phyloP scores from a whole-genome alignment of 805 yeast genomes.

The Candida anglica region DNA sequence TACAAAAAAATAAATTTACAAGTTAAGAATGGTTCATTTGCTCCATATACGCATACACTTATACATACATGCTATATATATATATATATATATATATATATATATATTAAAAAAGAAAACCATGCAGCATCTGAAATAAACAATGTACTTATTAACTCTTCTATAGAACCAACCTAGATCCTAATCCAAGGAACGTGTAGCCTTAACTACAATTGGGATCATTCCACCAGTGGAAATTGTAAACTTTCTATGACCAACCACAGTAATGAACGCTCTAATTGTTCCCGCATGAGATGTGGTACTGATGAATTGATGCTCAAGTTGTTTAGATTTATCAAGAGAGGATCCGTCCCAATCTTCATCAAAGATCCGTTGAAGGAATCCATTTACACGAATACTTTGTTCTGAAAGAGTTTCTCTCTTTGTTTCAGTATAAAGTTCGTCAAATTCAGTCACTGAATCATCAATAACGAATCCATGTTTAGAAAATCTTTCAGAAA shows the following conservation, averaged over 20 bases:
- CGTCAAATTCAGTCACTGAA: slow-evolving; percentile 45
- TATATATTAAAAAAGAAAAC: no score
- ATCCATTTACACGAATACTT: slow-evolving; percentile 29
- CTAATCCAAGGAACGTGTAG: no score
- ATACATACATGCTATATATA: no score
- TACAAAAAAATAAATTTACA: background rate
- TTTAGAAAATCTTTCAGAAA: slow-evolving; percentile 36
- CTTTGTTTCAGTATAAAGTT: slow-evolving; percentile 32
- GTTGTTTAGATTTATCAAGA: slow-evolving; percentile 9
- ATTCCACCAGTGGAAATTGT: slow-evolving; percentile 53
- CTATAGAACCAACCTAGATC: no score
- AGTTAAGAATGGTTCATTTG: no score
- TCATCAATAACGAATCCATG: slow-evolving; percentile 39
- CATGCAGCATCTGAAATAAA: no score
- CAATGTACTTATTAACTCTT: no score
- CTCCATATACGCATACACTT: no score
- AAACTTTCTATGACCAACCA: slow-evolving; percentile 44
- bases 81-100: no score
- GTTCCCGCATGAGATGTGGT: slow-evolving; percentile 52
- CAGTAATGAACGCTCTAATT: slow-evolving; percentile 45
- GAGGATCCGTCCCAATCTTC: slow-evolving; percentile 9
- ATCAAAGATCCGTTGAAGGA: slow-evolving; percentile 33
- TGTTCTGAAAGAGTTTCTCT: slow-evolving; percentile 41
- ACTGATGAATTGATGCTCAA: slow-evolving; percentile 25
- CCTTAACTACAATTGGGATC: slow-evolving; percentile 52